Evolutionary conservation across 2,329 filamentous ascomycete genomes (phyloP), one percentile per base, ranked within the genome.

Genomic region (Aureobasidium sp.): DNA sequence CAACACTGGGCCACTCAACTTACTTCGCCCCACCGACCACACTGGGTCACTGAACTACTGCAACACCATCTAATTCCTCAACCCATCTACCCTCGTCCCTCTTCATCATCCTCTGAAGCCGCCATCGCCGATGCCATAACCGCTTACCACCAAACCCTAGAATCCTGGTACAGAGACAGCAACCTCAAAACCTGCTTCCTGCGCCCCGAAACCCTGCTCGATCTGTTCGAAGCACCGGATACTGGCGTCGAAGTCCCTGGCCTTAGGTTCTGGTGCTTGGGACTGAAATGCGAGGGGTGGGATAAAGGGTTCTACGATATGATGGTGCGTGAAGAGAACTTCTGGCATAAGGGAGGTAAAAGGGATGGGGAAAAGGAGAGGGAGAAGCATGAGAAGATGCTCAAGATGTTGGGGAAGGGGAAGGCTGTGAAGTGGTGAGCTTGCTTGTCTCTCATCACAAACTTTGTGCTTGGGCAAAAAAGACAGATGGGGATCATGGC

Each of bases 211-310:
- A 69, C 66, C 41, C 70, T 80, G 14, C 66, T 78, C n/a, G 52
- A 71, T 20, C 72, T 74, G 1, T 80, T 79, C 65, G 67, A 71
- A 12, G 67, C 73, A 67, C 71, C 73, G 39, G 77, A 79, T 67
- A 69, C 70, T 0, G 37, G 36, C 12, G 76, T 73, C 41, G 68
- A 72, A 6, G 70, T 72, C 12, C 73, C 73, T 0, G 77, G 76
- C 6, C 68, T 80, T 9, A 70, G 78, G 20, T 71, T 80, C 27
- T 78, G 74, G 74, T 79, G 75, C 75, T 77, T 80, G 68, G 80
- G 80, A 56, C 69, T 80, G 31, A 66, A 78, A 67, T 80, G 77
- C 62, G 70, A 75, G 3, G 69, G 70, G 15, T 80, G 73, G 68
- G 75, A 77, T 51, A 59, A 64, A 12, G 71, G 70, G 2, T 77